A percentile compares a stretch with the other conserved stretches of the same genome.
Evolutionary conservation across 73 alveolate species (phyloP).

Genomic region (Uronychia binucleata): DNA sequence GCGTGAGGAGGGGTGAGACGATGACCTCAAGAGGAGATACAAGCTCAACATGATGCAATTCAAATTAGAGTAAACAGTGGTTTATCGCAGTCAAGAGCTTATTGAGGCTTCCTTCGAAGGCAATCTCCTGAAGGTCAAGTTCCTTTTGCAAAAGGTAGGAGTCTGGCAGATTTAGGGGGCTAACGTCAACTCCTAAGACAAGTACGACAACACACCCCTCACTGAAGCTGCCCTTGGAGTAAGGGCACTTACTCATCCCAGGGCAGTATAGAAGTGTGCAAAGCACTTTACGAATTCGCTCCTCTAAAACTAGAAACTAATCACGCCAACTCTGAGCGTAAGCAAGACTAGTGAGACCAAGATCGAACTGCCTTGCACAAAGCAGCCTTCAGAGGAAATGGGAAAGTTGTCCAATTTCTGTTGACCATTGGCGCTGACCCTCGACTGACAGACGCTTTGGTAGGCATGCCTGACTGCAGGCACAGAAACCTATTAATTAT

Average conservation of each 20-base stretch:
- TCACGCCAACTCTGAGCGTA: neutral
- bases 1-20: neutral
- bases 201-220: slow-evolving; percentile 16
- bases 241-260: neutral
- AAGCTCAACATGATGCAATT: neutral
- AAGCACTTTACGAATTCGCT: neutral
- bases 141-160: neutral
- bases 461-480: neutral
- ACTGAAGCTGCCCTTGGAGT: slow-evolving; percentile 29
- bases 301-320: slow-evolving; percentile 1
- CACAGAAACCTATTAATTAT: neutral
- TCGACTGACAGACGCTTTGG: neutral
- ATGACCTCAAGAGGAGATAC: neutral
- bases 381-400: slow-evolving; percentile 32
- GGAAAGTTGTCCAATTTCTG: slow-evolving; percentile 5
- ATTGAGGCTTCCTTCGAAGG: slow-evolving; percentile 37
- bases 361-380: slow-evolving; percentile 39
- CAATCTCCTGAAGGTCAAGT: neutral
- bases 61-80: neutral
- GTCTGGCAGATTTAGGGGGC: neutral
- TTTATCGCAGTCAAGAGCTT: neutral
- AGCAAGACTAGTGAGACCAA: neutral
- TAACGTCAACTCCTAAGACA: slow-evolving; percentile 8
- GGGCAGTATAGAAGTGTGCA: slow-evolving; percentile 1
- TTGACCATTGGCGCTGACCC: slow-evolving; percentile 28